phyloP scores from a whole-genome alignment of 176 grass and related monocot species.

The Musa troglodytarum region DNA sequence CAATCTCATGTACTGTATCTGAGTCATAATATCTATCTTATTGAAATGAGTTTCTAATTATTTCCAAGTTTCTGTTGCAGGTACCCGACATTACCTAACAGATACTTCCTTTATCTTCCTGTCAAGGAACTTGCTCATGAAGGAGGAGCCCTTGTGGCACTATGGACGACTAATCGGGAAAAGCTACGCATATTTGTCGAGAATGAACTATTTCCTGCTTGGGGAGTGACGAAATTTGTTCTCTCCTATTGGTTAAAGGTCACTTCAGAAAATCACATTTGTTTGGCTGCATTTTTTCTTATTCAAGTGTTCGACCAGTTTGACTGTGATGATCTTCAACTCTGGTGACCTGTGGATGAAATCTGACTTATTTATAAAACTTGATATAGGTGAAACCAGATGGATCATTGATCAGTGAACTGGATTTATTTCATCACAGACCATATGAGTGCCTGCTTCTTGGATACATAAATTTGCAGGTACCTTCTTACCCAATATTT shows the following conservation, averaged over 20 bases:
- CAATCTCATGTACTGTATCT: neutral
- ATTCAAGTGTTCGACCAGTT: neutral
- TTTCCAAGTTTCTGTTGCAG: conserved; percentile 27
- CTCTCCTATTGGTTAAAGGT: conserved; percentile 92
- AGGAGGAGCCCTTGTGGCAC: conserved; percentile 74
- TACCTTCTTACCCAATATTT: conserved; percentile 1
- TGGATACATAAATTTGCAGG: conserved; percentile 73
- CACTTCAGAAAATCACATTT: neutral
- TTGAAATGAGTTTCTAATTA: neutral
- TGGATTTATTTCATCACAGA: conserved; percentile 92
- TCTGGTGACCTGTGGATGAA: neutral
- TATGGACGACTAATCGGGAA: conserved; percentile 84
- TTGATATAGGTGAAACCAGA: conserved; percentile 59
- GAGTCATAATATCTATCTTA: neutral
- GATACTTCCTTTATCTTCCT: conserved; percentile 72
- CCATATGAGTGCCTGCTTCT: conserved; percentile 89
- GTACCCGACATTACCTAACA: conserved; percentile 87
- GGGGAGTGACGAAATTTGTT: conserved; percentile 56
- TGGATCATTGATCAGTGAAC: conserved; percentile 64
- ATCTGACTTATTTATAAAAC: neutral
- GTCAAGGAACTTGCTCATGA: conserved; percentile 79
- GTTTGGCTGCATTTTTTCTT: neutral
- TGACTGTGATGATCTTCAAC: neutral
- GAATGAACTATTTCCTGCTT: conserved; percentile 68
- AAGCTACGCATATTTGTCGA: conserved; percentile 66